Evolutionary conservation across 768 basidiomycete species (phyloP), one percentile per base, ranked within the genome.

Genomic region (Gloeophyllum trabeum): DNA sequence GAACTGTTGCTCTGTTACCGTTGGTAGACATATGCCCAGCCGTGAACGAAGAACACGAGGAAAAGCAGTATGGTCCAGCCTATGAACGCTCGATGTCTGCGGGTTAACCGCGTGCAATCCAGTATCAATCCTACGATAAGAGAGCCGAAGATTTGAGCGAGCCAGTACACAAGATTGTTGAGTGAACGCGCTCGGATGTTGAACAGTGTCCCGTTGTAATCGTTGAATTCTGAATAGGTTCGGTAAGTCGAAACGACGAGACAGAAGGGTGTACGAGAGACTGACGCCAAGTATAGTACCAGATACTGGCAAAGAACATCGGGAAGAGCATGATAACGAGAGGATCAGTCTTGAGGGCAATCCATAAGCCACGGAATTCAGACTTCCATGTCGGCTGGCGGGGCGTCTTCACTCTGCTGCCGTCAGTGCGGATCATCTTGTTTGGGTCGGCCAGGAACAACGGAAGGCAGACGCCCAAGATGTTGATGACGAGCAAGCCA

Each of bases 211-310:
- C 67, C 75, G 51, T 89, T 91, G 59, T 70, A 89, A 38, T 76
- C 82, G 47, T 83, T 87, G 61, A 82, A 81, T 59, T 88, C 80
- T 85, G 46, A n/a, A n/a, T n/a, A 40, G 43, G n/a, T n/a, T n/a
- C n/a, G n/a, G n/a, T n/a, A n/a, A n/a, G n/a, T n/a, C n/a, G n/a
- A 26, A 12, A 14, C 57, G 2, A 19, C 23, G n/a, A n/a, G 18
- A 4, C 24, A 30, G 3, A 6, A 19, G 21, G 42, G 2, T 14
- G n/a, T n/a, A n/a, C n/a, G 18, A 12, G 6, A 3, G n/a, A 58
- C 79, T 54, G 46, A 84, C 82, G 84, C 82, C 82, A 88, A 2
- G 85, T 80, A 54, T 87, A 87, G 61, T 87, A 87, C 73, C 81
- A 88, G 57, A 87, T 88, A 32, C 79, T 81, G 6, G 81, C 75